phyloP scores from a whole-genome alignment of 2,329 filamentous ascomycete genomes.

The Didymella exigua region DNA sequence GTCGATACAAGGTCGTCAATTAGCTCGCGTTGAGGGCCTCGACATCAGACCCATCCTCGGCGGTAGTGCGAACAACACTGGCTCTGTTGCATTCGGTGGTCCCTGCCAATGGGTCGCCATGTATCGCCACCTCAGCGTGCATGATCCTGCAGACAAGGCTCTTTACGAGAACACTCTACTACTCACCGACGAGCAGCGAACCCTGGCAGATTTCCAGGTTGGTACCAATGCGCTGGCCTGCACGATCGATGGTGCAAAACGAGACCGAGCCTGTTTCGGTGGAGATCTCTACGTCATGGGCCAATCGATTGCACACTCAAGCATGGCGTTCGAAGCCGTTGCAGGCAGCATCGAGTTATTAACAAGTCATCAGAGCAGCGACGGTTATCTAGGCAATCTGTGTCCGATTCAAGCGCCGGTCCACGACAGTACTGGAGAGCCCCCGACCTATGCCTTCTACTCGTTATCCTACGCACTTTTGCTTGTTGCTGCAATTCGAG shows the following conservation, averaged over 20 bases:
- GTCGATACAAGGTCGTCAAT: background rate
- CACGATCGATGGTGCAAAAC: constrained; percentile 15
- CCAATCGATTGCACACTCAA: constrained; percentile 12
- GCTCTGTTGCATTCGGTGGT: constrained; percentile 17
- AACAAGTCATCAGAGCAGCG: constrained; percentile 13
- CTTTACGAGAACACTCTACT: constrained; percentile 10
- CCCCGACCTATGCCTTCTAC: constrained; percentile 14
- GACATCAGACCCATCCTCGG: constrained; percentile 12
- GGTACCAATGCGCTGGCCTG: constrained; percentile 14
- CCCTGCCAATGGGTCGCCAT: constrained; percentile 9
- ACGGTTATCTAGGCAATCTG: constrained; percentile 13
- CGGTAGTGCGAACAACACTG: constrained; percentile 12
- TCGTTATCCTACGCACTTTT: constrained; percentile 14
- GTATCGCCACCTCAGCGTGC: constrained; percentile 10
- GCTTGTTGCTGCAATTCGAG: constrained; percentile 8
- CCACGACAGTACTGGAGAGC: constrained; percentile 5
- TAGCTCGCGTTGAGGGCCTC: background rate
- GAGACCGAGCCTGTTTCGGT: constrained; percentile 16
- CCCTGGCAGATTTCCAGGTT: constrained; percentile 14
- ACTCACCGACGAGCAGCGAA: background rate
- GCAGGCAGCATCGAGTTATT: constrained; percentile 10
- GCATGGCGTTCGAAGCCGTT: constrained; percentile 11
- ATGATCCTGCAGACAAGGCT: background rate
- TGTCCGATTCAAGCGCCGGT: constrained; percentile 15
- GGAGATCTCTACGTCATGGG: constrained; percentile 15